These are phyloP conservation scores for Tulasnella sp. DNA, from an alignment of 768 basidiomycete genomes.

Conservation along the genomic window DNA sequence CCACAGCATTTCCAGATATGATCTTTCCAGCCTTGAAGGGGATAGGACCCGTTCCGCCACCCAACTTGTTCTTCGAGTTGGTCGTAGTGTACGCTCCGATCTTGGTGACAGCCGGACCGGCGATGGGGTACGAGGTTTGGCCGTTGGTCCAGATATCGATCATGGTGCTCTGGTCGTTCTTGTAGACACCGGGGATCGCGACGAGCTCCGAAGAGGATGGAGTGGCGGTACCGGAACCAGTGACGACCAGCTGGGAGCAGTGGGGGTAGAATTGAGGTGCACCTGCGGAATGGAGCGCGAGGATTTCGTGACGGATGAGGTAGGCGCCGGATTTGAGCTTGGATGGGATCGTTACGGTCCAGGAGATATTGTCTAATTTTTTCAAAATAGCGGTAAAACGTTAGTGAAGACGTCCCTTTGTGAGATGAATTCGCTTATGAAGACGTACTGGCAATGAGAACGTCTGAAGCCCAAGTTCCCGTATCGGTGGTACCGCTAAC, in stretches of 20 bases:
- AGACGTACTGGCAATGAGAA: conserved; percentile 12
- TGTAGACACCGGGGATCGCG: conserved; percentile 18
- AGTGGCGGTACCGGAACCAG: conserved; percentile 7
- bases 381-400: not conserved
- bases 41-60: not conserved
- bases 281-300: conserved; percentile 10
- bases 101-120: conserved; percentile 4
- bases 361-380: conserved; percentile 2
- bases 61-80: not conserved
- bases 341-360: conserved; percentile 15
- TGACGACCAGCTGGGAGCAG: conserved; percentile 18
- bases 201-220: conserved; percentile 15
- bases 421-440: not conserved
- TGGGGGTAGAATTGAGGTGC: conserved; percentile 20
- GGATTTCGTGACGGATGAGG: conserved; percentile 13
- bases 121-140: conserved; percentile 12
- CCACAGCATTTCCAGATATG: not conserved
- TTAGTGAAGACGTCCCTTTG: not conserved
- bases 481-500: not conserved
- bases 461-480: conserved; percentile 15
- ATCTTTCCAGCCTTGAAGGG: conserved; percentile 1
- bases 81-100: not conserved
- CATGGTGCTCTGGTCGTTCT: conserved; percentile 11
- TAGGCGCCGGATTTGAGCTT: conserved; percentile 18
- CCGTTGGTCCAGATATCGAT: conserved; percentile 17